Evolutionary conservation across 1,284 basidiomycete genomes (phyloP).

Genomic region (Puccinia polysora): DNA sequence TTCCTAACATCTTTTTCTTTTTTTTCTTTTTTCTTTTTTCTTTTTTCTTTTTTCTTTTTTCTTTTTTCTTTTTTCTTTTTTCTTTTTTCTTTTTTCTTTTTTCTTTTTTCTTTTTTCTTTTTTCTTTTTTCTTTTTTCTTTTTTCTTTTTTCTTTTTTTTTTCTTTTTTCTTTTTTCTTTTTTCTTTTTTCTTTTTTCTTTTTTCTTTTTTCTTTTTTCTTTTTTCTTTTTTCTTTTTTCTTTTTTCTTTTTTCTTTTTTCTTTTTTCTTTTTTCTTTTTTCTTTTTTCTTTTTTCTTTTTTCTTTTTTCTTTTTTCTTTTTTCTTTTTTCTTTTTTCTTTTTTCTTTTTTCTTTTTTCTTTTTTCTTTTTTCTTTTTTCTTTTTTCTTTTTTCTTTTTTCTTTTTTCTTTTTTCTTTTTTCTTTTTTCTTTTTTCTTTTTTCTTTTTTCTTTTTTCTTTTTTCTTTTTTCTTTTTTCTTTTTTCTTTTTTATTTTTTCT

Average conservation of each 20-base stretch:
- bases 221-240: slow-evolving; percentile 4
- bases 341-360: slow-evolving; percentile 16
- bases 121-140: slow-evolving; percentile 23
- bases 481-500: slow-evolving; percentile 1
- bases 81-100: slow-evolving; percentile 1
- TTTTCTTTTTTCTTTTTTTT: slow-evolving; percentile 26
- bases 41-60: background rate
- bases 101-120: slow-evolving; percentile 4
- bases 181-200: background rate
- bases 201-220: background rate
- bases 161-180: slow-evolving; percentile 17
- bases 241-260: slow-evolving; percentile 2
- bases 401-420: slow-evolving; percentile 7
- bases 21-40: slow-evolving; percentile 1
- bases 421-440: background rate
- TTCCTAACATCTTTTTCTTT: no score
- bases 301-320: background rate
- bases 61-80: background rate
- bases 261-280: slow-evolving; percentile 20
- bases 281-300: slow-evolving; percentile 20
- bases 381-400: background rate
- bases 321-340: slow-evolving; percentile 27
- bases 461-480: slow-evolving; percentile 4
- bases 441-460: background rate
- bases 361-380: slow-evolving; percentile 11